These are phyloP conservation scores for Angomonas desouzai DNA, from an alignment of 208 protist species.

Conservation along the genomic window DNA sequence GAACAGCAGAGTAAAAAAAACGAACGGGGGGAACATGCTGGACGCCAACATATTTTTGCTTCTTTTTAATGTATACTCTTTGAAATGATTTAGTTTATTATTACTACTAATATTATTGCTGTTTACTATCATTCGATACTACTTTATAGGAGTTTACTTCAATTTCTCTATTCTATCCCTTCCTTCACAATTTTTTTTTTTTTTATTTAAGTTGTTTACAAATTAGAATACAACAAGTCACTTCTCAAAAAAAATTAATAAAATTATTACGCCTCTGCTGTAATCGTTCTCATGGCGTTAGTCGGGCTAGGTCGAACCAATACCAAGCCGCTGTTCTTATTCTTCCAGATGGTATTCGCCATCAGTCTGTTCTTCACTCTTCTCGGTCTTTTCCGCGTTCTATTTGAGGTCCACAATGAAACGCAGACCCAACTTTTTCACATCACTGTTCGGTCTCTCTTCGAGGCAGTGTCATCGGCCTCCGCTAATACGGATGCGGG, in stretches of 20 bases:
- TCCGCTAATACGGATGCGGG: no score
- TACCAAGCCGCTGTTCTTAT: conserved; percentile 21
- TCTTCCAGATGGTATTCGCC: conserved; percentile 38
- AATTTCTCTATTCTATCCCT: no score
- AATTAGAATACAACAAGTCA: not conserved
- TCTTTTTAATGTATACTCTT: no score
- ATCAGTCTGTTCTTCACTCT: conserved; percentile 33
- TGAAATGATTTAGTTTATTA: no score
- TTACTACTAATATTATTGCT: no score
- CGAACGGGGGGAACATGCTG: no score
- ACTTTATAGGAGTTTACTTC: no score
- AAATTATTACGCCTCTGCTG: not conserved
- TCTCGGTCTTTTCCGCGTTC: conserved; percentile 8
- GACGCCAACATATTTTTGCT: no score
- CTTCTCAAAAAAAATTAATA: not conserved
- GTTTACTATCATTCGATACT: no score
- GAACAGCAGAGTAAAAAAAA: no score
- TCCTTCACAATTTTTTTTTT: no score
- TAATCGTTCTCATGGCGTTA: not conserved
- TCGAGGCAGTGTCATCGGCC: not conserved
- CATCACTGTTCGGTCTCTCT: conserved; percentile 5
- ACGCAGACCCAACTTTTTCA: not conserved
- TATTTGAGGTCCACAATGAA: conserved; percentile 10
- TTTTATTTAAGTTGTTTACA: no score
- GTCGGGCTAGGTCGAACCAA: not conserved